Percentiles rank a stretch among this genome's conserved stretches.
phyloP scores from a whole-genome alignment of 2,329 filamentous ascomycete genomes.

The Hyphodiscus sp. region DNA sequence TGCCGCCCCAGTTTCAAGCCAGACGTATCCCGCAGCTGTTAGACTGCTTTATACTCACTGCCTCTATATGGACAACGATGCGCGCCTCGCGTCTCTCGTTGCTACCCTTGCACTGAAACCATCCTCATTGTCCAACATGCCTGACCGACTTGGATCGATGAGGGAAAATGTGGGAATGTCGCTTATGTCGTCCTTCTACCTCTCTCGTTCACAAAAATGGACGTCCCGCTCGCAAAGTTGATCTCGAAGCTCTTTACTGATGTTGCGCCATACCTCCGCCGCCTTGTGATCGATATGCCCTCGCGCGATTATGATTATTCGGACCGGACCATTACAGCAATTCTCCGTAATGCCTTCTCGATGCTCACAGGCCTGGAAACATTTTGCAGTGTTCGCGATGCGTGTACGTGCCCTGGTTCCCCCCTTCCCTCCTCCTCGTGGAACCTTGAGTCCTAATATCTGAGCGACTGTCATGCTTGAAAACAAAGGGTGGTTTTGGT shows the following conservation, averaged over 20 bases:
- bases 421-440: no score
- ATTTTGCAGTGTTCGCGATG: slow-evolving; percentile 41
- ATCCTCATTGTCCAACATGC: no score
- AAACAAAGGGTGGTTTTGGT: no score
- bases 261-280: slow-evolving; percentile 35
- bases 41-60: slow-evolving; percentile 40
- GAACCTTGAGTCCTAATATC: no score
- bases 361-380: slow-evolving; percentile 39
- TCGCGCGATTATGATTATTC: slow-evolving; percentile 38
- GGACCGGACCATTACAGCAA: slow-evolving; percentile 31
- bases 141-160: no score
- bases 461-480: no score
- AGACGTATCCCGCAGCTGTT: slow-evolving; percentile 35
- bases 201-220: background rate
- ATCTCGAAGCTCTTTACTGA: slow-evolving; percentile 38
- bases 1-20: background rate
- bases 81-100: slow-evolving; percentile 30
- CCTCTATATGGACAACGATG: slow-evolving; percentile 38
- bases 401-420: slow-evolving; percentile 19
- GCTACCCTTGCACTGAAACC: no score
- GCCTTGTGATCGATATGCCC: slow-evolving; percentile 43
- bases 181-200: background rate
- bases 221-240: slow-evolving; percentile 31
- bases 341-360: slow-evolving; percentile 40
- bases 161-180: no score